A percentile compares a stretch with the other conserved stretches of the same genome.
phyloP scores from a whole-genome alignment of 176 grass and related monocot species.

The Musa acuminata region DNA sequence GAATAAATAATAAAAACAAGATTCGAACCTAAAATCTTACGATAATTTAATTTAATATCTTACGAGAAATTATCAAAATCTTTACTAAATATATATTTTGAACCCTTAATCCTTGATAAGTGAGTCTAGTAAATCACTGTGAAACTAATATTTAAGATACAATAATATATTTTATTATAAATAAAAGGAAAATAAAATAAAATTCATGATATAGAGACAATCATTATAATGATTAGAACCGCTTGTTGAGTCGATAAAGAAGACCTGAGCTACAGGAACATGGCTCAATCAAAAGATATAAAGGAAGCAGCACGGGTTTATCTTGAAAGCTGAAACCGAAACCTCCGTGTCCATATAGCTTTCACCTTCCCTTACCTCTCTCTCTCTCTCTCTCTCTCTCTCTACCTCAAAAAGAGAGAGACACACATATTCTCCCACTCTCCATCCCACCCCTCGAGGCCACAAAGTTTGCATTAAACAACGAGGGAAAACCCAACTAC shows the following conservation, averaged over 20 bases:
- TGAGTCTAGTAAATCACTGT: no score
- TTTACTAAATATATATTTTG: no score
- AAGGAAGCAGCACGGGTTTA: conserved; percentile 49
- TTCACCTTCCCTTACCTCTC: conserved; percentile 2
- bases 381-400: conserved; percentile 36
- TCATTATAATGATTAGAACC: neutral
- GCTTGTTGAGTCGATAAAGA: neutral
- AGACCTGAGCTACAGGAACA: neutral
- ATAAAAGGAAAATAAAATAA: neutral
- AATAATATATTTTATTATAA: neutral
- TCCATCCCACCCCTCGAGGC: neutral
- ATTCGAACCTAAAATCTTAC: no score
- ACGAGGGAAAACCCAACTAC: conserved; percentile 6
- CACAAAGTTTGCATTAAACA: neutral
- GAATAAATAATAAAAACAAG: no score
- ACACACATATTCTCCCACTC: conserved; percentile 76
- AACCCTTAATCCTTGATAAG: no score
- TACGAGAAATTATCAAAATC: no score
- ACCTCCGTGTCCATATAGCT: neutral
- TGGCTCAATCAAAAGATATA: conserved; percentile 3
- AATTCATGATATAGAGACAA: neutral
- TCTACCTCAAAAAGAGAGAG: no score
- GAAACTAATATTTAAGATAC: neutral
- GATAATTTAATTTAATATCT: no score
- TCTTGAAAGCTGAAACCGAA: conserved; percentile 65